These are phyloP conservation scores for Microdochium bolleyi DNA, from an alignment of 2,329 filamentous ascomycete genomes.

Conservation along the genomic window DNA sequence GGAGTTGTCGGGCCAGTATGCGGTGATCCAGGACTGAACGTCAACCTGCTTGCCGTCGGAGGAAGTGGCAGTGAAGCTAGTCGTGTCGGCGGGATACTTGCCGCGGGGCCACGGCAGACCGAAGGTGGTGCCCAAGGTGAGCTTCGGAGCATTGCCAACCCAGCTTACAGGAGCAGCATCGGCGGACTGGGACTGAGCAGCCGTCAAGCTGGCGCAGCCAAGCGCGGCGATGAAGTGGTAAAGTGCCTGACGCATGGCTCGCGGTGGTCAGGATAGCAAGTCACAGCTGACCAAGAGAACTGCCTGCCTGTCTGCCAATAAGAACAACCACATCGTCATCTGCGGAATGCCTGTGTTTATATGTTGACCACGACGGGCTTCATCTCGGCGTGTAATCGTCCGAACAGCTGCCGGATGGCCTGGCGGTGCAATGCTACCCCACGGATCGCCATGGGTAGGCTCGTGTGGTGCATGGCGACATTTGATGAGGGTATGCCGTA, in stretches of 20 bases:
- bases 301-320: too few species aligned
- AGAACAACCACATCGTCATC: too few species aligned
- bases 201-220: background rate
- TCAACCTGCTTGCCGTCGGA: constrained; percentile 17
- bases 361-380: background rate
- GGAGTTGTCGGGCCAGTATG: constrained; percentile 52
- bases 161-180: constrained; percentile 23
- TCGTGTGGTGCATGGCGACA: background rate
- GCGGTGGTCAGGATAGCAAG: too few species aligned
- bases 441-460: background rate
- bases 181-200: constrained; percentile 7
- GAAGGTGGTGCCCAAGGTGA: constrained; percentile 30
- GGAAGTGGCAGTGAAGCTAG: constrained; percentile 22
- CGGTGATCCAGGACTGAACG: constrained; percentile 48
- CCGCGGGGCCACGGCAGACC: constrained; percentile 35
- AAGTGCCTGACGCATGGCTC: background rate
- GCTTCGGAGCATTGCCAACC: constrained; percentile 28
- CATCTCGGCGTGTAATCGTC: background rate
- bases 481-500: background rate
- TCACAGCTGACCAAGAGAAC: too few species aligned
- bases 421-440: background rate
- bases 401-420: background rate
- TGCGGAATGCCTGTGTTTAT: background rate
- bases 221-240: background rate
- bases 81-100: constrained; percentile 25